Evolutionary conservation across 805 yeast species (phyloP), one percentile per base, ranked within the genome.

Genomic region (Sugiyamaella lignohabitans): DNA sequence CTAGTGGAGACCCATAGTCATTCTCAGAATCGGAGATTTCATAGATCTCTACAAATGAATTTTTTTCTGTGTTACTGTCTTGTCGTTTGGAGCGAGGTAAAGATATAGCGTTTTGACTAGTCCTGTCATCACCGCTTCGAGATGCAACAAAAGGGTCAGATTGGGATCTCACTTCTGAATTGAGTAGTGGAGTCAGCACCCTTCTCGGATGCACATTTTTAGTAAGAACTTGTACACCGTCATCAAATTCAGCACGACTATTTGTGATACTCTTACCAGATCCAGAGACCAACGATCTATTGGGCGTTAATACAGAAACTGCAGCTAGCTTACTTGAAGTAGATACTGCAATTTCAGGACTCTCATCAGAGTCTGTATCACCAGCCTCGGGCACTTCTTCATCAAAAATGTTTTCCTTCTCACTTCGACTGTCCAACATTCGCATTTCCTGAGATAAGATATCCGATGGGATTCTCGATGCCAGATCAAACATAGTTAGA

Each of bases 21-120:
- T 27, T 14, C 5, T 40, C 43, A 17, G 43, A 40, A 16, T 40
- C 43, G 5, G 43, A 40, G 19, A 40, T 40, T 22, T 40, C 43
- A 17, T 16, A 16, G 8, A 40, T 19, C 16, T 38, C 41, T 17
- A 38, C 41, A 11, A 6, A 3, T n/a, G n/a, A n/a, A n/a, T n/a
- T n/a, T n/a, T n/a, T n/a, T n/a, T n/a, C n/a, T n/a, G n/a, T n/a
- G n/a, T n/a, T n/a, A n/a, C n/a, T n/a, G n/a, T n/a, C n/a, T n/a
- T n/a, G n/a, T n/a, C n/a, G n/a, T n/a, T 27, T 8, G 32, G 8
- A 27, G 32, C 32, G 32, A n/a, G 32, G 32, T 8, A 27, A 27
- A 27, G 32, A 14, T 8, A 14, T 8, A 27, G 32, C 14, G 14
- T 27, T 27, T 8, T 8, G 11, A 27, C 11, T 27, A 27, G 32